A percentile compares a stretch with the other conserved stretches of the same genome.
Conservation (phyloP, 2,329 filamentous ascomycete genomes). For the Claviceps lovelessii region DNA sequence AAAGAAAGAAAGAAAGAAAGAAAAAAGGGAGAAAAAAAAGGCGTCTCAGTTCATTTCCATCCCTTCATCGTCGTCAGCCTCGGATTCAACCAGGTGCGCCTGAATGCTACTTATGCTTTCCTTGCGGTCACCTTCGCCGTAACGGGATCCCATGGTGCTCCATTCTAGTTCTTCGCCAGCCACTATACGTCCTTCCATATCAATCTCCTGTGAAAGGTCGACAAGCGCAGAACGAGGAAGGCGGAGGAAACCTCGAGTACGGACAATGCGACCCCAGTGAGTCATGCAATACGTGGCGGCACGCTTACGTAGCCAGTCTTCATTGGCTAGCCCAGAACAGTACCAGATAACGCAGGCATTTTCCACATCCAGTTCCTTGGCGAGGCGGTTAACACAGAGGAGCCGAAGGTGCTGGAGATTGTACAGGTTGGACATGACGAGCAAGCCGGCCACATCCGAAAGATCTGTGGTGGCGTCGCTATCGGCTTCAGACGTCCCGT, state of each 20-base stretch:
- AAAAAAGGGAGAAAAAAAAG: neutral
- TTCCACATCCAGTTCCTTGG: slow-evolving; percentile 82
- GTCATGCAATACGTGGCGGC: slow-evolving; percentile 80
- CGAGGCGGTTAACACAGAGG: slow-evolving; percentile 78
- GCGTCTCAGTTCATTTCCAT: slow-evolving; percentile 39
- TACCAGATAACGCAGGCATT: slow-evolving; percentile 96
- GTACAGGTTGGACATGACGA: slow-evolving; percentile 97
- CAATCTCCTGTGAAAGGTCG: slow-evolving; percentile 84
- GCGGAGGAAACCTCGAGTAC: slow-evolving; percentile 72
- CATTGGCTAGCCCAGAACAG: slow-evolving; percentile 73
- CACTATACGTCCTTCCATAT: slow-evolving; percentile 81
- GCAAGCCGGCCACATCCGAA: slow-evolving; percentile 76
- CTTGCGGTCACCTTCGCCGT: slow-evolving; percentile 35
- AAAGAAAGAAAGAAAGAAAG: neutral
- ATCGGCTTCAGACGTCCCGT: slow-evolving; percentile 32
- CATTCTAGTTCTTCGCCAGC: slow-evolving; percentile 68
- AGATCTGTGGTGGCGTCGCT: slow-evolving; percentile 64
- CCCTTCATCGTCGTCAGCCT: slow-evolving; percentile 46
- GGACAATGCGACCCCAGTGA: slow-evolving; percentile 88
- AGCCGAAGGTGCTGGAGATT: slow-evolving; percentile 88
- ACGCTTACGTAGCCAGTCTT: slow-evolving; percentile 84
- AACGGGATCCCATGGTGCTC: slow-evolving; percentile 34
- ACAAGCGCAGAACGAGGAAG: slow-evolving; percentile 69
- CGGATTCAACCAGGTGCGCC: slow-evolving; percentile 42
- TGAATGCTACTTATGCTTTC: slow-evolving; percentile 46